phyloP scores from a whole-genome alignment of 352 stramenopile species.

The Phytophthora niederhauseri region DNA sequence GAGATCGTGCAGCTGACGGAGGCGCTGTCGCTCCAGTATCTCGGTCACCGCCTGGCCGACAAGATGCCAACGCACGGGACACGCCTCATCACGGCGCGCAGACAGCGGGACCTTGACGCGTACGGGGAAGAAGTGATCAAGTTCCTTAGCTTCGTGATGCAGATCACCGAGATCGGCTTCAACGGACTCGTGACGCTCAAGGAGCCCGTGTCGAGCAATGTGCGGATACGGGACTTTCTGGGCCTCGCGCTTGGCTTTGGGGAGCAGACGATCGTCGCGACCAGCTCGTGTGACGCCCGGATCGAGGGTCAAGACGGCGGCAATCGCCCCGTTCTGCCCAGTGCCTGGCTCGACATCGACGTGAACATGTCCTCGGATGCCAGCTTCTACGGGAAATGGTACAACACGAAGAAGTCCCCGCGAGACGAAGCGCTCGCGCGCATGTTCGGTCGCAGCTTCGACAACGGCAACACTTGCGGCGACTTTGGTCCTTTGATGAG shows the following conservation, averaged over 20 bases:
- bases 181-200: slow-evolving; percentile 62
- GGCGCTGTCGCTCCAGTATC: slow-evolving; percentile 62
- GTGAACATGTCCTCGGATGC: slow-evolving; percentile 33
- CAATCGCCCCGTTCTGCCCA: slow-evolving; percentile 52
- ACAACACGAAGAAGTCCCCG: slow-evolving; percentile 26
- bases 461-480: slow-evolving; percentile 26
- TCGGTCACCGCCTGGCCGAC: slow-evolving; percentile 65
- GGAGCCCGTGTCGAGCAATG: slow-evolving; percentile 66
- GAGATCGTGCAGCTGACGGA: slow-evolving; percentile 63
- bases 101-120: slow-evolving; percentile 53
- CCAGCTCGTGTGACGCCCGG: slow-evolving; percentile 76
- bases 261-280: slow-evolving; percentile 59
- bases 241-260: slow-evolving; percentile 56
- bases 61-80: slow-evolving; percentile 50
- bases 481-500: slow-evolving; percentile 24
- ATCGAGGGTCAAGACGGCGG: slow-evolving; percentile 58
- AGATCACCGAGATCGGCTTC: slow-evolving; percentile 70
- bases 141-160: slow-evolving; percentile 71
- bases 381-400: slow-evolving; percentile 45
- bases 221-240: slow-evolving; percentile 74
- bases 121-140: slow-evolving; percentile 57
- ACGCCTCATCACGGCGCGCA: slow-evolving; percentile 34
- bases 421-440: slow-evolving; percentile 27
- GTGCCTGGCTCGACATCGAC: slow-evolving; percentile 65
- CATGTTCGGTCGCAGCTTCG: slow-evolving; percentile 34